phyloP scores from a whole-genome alignment of 2,329 filamentous ascomycete species.

The Ceratocystis huliohia region DNA sequence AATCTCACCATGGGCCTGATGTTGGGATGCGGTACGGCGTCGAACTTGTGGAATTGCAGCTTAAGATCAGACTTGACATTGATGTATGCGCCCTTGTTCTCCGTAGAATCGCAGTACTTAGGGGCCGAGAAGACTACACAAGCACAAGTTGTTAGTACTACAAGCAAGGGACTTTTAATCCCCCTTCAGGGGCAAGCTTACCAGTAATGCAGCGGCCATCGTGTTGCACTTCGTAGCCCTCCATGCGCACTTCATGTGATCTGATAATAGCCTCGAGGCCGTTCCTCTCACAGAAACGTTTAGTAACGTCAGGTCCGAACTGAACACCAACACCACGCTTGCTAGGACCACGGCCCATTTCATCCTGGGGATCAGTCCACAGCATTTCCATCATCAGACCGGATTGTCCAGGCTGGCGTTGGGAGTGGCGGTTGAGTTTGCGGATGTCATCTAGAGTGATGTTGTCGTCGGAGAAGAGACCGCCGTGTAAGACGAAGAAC shows the following conservation, averaged over 20 bases:
- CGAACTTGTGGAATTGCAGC: slow-evolving; percentile 83
- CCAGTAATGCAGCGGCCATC: slow-evolving; percentile 88
- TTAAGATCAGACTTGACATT: slow-evolving; percentile 89
- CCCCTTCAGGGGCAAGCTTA: slow-evolving; percentile 30
- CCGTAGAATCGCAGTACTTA: slow-evolving; percentile 93
- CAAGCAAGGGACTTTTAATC: neutral
- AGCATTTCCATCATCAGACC: slow-evolving; percentile 99
- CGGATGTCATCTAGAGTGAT: slow-evolving; percentile 85
- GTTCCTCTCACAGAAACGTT: slow-evolving; percentile 93
- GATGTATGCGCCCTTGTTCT: slow-evolving; percentile 97
- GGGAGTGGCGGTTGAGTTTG: slow-evolving; percentile 78
- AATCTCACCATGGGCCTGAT: slow-evolving; percentile 74
- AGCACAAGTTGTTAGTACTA: slow-evolving; percentile 6
- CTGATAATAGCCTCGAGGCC: slow-evolving; percentile 88
- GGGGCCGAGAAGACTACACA: slow-evolving; percentile 80
- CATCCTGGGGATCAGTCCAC: slow-evolving; percentile 90
- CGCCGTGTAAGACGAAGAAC: slow-evolving; percentile 85
- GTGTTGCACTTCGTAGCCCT: slow-evolving; percentile 97
- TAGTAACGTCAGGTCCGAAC: slow-evolving; percentile 93
- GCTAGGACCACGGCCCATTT: slow-evolving; percentile 77
- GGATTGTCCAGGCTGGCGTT: slow-evolving; percentile 82
- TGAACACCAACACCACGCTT: slow-evolving; percentile 95
- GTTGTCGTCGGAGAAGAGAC: slow-evolving; percentile 91
- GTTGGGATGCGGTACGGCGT: slow-evolving; percentile 89
- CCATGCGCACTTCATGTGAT: slow-evolving; percentile 97